Conservation (phyloP, 2,329 filamentous ascomycete species). For the Fusarium humuli region DNA sequence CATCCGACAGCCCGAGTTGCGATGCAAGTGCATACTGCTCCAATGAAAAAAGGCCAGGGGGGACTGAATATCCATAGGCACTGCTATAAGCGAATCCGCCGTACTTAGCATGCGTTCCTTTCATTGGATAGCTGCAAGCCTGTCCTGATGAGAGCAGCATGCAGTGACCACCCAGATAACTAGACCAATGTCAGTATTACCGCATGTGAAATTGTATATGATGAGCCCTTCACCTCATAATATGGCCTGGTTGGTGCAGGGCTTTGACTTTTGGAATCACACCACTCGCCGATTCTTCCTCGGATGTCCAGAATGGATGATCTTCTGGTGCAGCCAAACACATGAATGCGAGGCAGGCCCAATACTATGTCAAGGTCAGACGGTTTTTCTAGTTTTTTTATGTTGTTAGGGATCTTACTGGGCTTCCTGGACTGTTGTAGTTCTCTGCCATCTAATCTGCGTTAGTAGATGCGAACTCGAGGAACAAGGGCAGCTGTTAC, state of each 20-base stretch:
- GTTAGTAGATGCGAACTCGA: constrained; percentile 27
- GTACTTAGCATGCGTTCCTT: constrained; percentile 85
- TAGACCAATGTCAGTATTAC: constrained; percentile 39
- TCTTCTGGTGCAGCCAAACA: constrained; percentile 75
- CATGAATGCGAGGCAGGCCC: constrained; percentile 83
- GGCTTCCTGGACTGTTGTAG: constrained; percentile 81
- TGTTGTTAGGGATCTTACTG: constrained; percentile 52
- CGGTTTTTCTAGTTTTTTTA: constrained; percentile 37
- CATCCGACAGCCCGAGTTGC: constrained; percentile 80
- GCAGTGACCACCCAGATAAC: constrained; percentile 77
- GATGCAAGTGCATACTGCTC: constrained; percentile 82
- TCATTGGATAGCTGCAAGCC: constrained; percentile 85
- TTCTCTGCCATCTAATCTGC: constrained; percentile 76
- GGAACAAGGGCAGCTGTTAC: constrained; percentile 42
- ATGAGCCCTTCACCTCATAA: constrained; percentile 62
- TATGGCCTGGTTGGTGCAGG: constrained; percentile 77
- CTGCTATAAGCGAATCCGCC: constrained; percentile 83
- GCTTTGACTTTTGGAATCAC: constrained; percentile 69
- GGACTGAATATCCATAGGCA: constrained; percentile 81
- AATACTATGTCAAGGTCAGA: constrained; percentile 65
- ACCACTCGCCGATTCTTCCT: constrained; percentile 70
- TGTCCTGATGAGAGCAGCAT: constrained; percentile 82
- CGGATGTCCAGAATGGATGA: constrained; percentile 80
- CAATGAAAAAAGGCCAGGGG: constrained; percentile 78
- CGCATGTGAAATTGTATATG: not conserved